Percentiles rank a stretch among this genome's conserved stretches.
phyloP scores from a whole-genome alignment of 331 rosid genomes.

The Rosa hybrid region DNA sequence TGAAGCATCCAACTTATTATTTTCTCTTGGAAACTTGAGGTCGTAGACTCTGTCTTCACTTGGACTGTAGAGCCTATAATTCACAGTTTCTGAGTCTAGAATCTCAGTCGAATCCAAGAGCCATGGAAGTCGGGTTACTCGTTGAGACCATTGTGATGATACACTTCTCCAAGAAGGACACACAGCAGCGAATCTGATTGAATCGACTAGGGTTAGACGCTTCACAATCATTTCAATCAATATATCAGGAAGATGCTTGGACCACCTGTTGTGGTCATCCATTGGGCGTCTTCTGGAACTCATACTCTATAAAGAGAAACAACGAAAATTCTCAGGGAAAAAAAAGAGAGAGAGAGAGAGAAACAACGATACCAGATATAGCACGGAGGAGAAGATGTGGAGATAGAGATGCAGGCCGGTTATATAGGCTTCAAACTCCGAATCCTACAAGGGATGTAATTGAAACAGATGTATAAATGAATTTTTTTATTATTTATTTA shows the following conservation, averaged over 20 bases:
- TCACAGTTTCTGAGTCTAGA: too few species aligned
- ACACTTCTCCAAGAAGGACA: not conserved
- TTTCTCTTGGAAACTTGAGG: not conserved
- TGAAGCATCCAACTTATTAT: too few species aligned
- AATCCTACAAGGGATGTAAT: too few species aligned
- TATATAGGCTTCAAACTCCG: too few species aligned
- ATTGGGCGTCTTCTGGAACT: not conserved
- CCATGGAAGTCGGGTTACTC: not conserved
- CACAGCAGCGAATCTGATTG: not conserved
- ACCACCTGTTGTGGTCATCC: not conserved
- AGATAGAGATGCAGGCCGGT: too few species aligned
- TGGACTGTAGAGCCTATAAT: not conserved
- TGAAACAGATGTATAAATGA: too few species aligned
- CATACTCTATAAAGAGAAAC: too few species aligned
- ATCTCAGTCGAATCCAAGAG: not conserved
- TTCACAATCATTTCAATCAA: too few species aligned
- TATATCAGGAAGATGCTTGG: not conserved
- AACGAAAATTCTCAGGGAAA: not conserved
- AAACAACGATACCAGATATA: too few species aligned
- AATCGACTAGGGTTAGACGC: not conserved
- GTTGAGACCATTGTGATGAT: not conserved
- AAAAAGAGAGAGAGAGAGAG: too few species aligned
- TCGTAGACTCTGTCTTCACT: not conserved
- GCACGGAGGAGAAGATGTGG: too few species aligned
- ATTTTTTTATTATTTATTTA: too few species aligned